phyloP scores from a whole-genome alignment of 768 basidiomycete species.

The Leccinum fibrillosum region DNA sequence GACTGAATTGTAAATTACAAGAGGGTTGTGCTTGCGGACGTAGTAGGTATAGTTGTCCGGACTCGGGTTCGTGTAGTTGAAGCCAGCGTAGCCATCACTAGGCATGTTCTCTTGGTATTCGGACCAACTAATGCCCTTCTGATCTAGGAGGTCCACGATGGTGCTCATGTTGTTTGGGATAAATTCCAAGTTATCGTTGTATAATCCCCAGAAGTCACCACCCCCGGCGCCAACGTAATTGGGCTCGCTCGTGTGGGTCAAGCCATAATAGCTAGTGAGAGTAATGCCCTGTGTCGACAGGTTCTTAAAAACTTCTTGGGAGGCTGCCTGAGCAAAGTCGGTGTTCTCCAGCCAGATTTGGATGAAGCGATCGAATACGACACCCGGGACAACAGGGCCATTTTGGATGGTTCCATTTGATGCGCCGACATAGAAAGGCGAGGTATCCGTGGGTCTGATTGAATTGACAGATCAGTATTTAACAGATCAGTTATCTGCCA shows the following conservation, averaged over 20 bases:
- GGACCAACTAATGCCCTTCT: constrained; percentile 56
- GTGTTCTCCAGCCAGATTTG: constrained; percentile 62
- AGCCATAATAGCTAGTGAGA: constrained; percentile 42
- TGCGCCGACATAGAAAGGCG: constrained; percentile 38
- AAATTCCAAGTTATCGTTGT: constrained; percentile 35
- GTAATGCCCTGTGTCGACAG: constrained; percentile 50
- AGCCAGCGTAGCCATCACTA: constrained; percentile 42
- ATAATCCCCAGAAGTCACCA: constrained; percentile 50
- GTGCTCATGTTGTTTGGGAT: constrained; percentile 50
- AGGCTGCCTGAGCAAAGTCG: constrained; percentile 37
- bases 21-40: constrained; percentile 52
- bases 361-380: constrained; percentile 43
- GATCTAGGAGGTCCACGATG: constrained; percentile 56
- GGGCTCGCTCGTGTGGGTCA: constrained; percentile 60
- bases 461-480: background rate
- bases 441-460: constrained; percentile 22
- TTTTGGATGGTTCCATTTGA: constrained; percentile 41
- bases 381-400: constrained; percentile 36
- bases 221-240: constrained; percentile 50
- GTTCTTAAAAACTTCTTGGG: constrained; percentile 26
- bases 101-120: constrained; percentile 60
- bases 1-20: constrained; percentile 50
- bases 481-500: constrained; percentile 1
- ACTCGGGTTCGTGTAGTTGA: constrained; percentile 30
- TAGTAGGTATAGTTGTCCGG: constrained; percentile 42